These are phyloP conservation scores for Eucalyptus regnans DNA, from an alignment of 345 rosid genomes.

Conservation along the genomic window DNA sequence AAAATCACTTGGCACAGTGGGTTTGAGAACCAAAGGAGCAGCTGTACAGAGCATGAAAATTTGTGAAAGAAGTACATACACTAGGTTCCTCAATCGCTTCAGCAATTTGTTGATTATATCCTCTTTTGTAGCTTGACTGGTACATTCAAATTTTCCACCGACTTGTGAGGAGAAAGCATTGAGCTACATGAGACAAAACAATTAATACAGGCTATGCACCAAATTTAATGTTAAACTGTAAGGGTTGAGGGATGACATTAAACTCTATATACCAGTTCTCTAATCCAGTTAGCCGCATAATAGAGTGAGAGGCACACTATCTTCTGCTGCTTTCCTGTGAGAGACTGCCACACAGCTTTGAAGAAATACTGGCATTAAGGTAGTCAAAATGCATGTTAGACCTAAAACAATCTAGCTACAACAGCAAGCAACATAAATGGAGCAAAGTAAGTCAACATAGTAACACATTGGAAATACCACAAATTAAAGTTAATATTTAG, in stretches of 20 bases:
- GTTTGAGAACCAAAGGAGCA: background rate
- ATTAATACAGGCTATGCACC: background rate
- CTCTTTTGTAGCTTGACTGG: slow-evolving; percentile 47
- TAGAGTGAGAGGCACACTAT: slow-evolving; percentile 49
- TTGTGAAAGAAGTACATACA: slow-evolving; percentile 32
- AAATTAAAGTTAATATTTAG: background rate
- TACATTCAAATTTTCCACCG: slow-evolving; percentile 33
- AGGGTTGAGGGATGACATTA: background rate
- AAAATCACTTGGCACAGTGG: background rate
- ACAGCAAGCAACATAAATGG: background rate
- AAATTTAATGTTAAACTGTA: background rate
- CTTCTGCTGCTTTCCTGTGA: slow-evolving; percentile 59
- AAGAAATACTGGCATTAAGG: slow-evolving; percentile 46
- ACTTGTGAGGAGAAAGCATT: slow-evolving; percentile 79
- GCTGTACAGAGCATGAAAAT: background rate
- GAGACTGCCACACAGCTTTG: slow-evolving; percentile 37
- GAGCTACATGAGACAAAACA: slow-evolving; percentile 32
- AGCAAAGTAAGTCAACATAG: background rate
- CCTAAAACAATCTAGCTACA: background rate
- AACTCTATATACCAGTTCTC: slow-evolving; percentile 56
- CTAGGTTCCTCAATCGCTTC: slow-evolving; percentile 64
- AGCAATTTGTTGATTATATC: slow-evolving; percentile 51
- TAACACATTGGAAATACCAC: background rate
- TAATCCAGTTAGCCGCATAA: slow-evolving; percentile 68
- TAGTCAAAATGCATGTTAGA: slow-evolving; percentile 6